These are phyloP conservation scores for Coemansia sp. DNA, from an alignment of 192 early-diverging fungal species.

Conservation along the genomic window DNA sequence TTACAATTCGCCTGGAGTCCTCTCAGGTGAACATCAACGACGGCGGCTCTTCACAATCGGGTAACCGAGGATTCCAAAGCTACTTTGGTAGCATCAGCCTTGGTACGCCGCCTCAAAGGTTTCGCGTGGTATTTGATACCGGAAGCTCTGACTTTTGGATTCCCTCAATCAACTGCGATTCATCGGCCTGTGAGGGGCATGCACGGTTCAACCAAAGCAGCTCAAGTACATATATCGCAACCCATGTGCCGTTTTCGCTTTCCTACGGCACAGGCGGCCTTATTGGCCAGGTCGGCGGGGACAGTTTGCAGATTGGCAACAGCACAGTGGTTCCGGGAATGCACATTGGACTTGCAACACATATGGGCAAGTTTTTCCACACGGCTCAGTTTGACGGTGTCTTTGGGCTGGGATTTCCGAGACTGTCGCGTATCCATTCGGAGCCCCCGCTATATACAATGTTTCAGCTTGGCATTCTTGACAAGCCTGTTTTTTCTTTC, in stretches of 20 bases:
- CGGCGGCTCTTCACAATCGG: constrained; percentile 24
- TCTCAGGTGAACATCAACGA: constrained; percentile 47
- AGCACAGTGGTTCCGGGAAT: constrained; percentile 37
- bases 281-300: constrained; percentile 54
- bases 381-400: constrained; percentile 60
- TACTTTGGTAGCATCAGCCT: constrained; percentile 52
- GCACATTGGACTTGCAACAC: constrained; percentile 55
- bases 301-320: constrained; percentile 53
- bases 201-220: constrained; percentile 50
- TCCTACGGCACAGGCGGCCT: constrained; percentile 59
- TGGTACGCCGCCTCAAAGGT: constrained; percentile 59
- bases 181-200: constrained; percentile 41
- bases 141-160: constrained; percentile 65
- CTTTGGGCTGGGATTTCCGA: constrained; percentile 59
- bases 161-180: constrained; percentile 56
- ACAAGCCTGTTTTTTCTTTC: constrained; percentile 50
- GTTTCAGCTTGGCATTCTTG: constrained; percentile 34
- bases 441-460: constrained; percentile 44
- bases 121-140: constrained; percentile 63
- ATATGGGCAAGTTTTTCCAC: constrained; percentile 54
- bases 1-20: constrained; percentile 33
- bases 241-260: constrained; percentile 43
- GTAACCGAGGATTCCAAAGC: constrained; percentile 49
- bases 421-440: constrained; percentile 49
- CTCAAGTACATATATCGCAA: constrained; percentile 51